Conservation (phyloP, 1,284 basidiomycete species). For the Neonothopanus nambi region DNA sequence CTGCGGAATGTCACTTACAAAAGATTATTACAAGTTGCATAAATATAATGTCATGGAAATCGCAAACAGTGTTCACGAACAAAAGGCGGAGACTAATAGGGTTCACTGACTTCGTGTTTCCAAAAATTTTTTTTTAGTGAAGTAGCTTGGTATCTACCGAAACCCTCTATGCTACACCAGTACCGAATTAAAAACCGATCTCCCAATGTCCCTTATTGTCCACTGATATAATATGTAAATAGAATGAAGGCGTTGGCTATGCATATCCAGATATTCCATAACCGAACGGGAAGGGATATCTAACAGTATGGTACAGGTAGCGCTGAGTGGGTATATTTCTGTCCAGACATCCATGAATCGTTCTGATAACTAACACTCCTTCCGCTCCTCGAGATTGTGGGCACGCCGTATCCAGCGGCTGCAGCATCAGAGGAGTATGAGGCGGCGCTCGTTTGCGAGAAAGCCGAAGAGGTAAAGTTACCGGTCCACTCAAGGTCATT, state of each 20-base stretch:
- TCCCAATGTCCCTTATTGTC: too few species aligned
- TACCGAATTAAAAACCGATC: background rate
- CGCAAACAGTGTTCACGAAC: constrained; percentile 28
- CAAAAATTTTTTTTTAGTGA: background rate
- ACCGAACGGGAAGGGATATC: background rate
- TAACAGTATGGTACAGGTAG: constrained; percentile 12
- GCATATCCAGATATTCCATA: too few species aligned
- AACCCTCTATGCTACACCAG: background rate
- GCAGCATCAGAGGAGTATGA: background rate
- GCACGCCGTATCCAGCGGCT: constrained; percentile 5
- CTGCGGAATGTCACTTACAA: constrained; percentile 71
- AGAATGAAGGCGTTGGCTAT: too few species aligned
- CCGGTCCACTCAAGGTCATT: constrained; percentile 5
- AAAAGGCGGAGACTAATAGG: background rate
- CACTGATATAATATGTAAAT: too few species aligned
- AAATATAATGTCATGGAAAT: constrained; percentile 79
- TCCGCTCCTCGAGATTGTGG: constrained; percentile 7
- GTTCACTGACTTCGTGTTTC: background rate
- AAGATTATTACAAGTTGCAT: constrained; percentile 65
- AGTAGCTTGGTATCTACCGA: background rate
- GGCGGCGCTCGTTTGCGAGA: background rate
- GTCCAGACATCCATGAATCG: constrained; percentile 10
- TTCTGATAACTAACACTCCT: constrained; percentile 1
- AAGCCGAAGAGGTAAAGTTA: background rate
- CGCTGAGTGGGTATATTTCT: constrained; percentile 9